Conservation (phyloP, 2,329 filamentous ascomycete species). For the Colletotrichum incanum region DNA sequence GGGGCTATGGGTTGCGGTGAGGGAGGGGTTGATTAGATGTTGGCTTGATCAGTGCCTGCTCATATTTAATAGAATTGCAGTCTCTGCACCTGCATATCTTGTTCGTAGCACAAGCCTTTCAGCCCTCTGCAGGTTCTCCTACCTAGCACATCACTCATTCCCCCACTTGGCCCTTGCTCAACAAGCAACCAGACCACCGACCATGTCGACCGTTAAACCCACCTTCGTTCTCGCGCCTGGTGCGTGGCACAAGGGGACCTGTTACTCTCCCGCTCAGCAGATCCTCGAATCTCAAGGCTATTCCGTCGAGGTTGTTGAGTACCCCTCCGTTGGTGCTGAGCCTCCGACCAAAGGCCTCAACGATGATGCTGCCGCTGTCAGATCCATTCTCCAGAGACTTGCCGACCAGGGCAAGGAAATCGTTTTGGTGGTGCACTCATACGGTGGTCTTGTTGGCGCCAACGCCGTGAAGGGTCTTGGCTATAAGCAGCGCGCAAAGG, state of each 20-base stretch:
- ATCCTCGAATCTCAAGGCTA: constrained; percentile 52
- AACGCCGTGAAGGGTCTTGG: constrained; percentile 56
- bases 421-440: constrained; percentile 60
- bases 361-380: constrained; percentile 53
- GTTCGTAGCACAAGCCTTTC: constrained; percentile 8
- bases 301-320: constrained; percentile 49
- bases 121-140: constrained; percentile 10
- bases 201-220: constrained; percentile 34
- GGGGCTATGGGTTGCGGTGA: constrained; percentile 14
- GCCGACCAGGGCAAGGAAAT: constrained; percentile 56
- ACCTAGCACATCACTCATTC: constrained; percentile 1
- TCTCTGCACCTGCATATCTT: neutral
- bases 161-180: constrained; percentile 2
- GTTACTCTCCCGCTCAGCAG: constrained; percentile 50
- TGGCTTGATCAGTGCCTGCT: neutral
- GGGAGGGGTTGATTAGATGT: neutral
- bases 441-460: constrained; percentile 57
- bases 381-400: constrained; percentile 47
- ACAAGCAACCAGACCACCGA: neutral
- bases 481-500: constrained; percentile 50
- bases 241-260: constrained; percentile 54
- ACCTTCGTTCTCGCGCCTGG: constrained; percentile 57
- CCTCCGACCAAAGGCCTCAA: constrained; percentile 46
- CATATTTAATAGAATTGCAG: neutral
- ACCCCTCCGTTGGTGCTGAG: constrained; percentile 53